Conservation (phyloP, 164 flowering plant species). For the Stephania cephalantha region DNA sequence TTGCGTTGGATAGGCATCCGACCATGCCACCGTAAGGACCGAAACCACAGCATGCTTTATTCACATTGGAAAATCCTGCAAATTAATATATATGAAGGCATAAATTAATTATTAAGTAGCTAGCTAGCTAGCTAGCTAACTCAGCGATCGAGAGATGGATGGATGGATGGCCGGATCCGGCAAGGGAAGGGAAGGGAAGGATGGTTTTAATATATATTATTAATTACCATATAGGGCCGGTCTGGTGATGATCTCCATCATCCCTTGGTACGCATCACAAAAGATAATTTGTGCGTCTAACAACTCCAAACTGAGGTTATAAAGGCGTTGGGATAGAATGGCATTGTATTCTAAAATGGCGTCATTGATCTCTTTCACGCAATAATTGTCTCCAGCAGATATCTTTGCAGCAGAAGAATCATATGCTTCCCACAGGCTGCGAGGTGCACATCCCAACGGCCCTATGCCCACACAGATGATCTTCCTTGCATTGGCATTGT, state of each 20-base stretch:
- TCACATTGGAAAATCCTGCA: constrained; percentile 50
- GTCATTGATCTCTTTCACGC: constrained; percentile 41
- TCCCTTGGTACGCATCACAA: constrained; percentile 60
- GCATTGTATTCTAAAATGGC: constrained; percentile 39
- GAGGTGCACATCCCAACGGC: constrained; percentile 69
- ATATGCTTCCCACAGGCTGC: constrained; percentile 22
- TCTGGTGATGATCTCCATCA: constrained; percentile 41
- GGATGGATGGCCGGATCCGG: too few relatives aligned
- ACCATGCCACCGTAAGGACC: constrained; percentile 39
- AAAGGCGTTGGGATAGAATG: constrained; percentile 33
- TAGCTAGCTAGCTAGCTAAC: too few relatives aligned
- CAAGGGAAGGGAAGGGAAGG: too few relatives aligned
- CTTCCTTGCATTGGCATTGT: constrained; percentile 42
- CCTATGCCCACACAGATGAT: constrained; percentile 47
- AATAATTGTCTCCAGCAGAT: constrained; percentile 11
- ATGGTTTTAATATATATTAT: not conserved
- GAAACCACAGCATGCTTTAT: constrained; percentile 59
- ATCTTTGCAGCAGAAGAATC: constrained; percentile 9
- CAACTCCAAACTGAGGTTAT: constrained; percentile 31
- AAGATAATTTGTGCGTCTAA: constrained; percentile 39
- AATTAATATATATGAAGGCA: not conserved
- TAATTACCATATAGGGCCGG: constrained; percentile 41
- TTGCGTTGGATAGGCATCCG: constrained; percentile 45
- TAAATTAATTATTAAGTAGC: too few relatives aligned
- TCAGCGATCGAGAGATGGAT: not conserved